Evolutionary conservation across 345 rosid species (phyloP).

Genomic region (Kandelia obovata): DNA sequence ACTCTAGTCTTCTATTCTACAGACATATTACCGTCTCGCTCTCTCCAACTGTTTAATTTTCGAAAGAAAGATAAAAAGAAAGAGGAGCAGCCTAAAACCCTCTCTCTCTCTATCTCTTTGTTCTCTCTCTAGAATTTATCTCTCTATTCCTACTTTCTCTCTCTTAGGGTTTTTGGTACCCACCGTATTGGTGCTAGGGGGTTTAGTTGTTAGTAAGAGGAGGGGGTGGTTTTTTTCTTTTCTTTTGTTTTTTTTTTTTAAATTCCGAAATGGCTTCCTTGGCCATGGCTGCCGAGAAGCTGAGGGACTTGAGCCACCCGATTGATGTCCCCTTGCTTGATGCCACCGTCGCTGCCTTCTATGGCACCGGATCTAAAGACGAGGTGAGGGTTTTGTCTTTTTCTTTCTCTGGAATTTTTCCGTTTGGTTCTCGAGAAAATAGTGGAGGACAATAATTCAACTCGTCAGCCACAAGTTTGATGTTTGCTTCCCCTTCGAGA

Average conservation of each 20-base stretch:
- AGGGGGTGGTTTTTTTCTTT: background rate
- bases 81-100: background rate
- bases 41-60: background rate
- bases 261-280: slow-evolving; percentile 17
- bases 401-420: background rate
- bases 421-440: slow-evolving; percentile 8
- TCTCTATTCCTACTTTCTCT: slow-evolving; percentile 20
- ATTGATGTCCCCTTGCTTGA: slow-evolving; percentile 89
- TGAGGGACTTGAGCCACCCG: slow-evolving; percentile 89
- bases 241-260: background rate
- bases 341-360: slow-evolving; percentile 97
- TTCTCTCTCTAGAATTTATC: slow-evolving; percentile 32
- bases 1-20: slow-evolving; percentile 11
- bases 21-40: slow-evolving; percentile 5
- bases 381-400: slow-evolving; percentile 49
- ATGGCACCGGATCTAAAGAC: slow-evolving; percentile 99
- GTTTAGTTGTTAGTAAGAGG: slow-evolving; percentile 25
- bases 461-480: background rate
- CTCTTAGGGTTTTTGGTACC: slow-evolving; percentile 55
- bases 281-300: slow-evolving; percentile 94
- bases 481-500: background rate
- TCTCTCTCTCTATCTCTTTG: background rate
- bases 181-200: slow-evolving; percentile 10
- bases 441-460: too few species aligned
- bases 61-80: background rate